phyloP scores from a whole-genome alignment of 2,329 filamentous ascomycete species.

The Coniochaeta ligniaria region DNA sequence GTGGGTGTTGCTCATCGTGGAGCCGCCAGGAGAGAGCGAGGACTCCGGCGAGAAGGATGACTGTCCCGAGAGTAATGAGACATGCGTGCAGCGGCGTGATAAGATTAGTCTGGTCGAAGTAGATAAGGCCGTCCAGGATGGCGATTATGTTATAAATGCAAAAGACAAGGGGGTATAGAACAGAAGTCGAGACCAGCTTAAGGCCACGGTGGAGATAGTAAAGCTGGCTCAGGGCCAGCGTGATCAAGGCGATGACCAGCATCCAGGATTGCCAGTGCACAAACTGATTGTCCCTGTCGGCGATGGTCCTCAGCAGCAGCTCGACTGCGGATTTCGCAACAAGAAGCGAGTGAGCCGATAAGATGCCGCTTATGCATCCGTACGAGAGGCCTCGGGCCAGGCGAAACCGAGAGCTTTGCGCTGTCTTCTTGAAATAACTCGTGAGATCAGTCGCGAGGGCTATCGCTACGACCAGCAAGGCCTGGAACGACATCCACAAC shows the following conservation, averaged over 20 bases:
- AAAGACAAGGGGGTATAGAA: constrained; percentile 94
- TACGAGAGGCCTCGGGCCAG: constrained; percentile 79
- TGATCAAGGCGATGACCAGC: constrained; percentile 74
- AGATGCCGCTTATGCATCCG: constrained; percentile 81
- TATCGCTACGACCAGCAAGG: constrained; percentile 62
- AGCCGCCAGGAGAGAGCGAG: constrained; percentile 90
- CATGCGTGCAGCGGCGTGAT: constrained; percentile 70
- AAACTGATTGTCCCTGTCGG: constrained; percentile 88
- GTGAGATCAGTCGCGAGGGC: constrained; percentile 55
- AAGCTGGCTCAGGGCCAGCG: constrained; percentile 79
- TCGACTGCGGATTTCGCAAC: constrained; percentile 97
- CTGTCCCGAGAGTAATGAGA: constrained; percentile 79
- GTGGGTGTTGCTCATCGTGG: constrained; percentile 64
- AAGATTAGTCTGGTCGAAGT: constrained; percentile 82
- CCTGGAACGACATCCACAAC: constrained; percentile 80
- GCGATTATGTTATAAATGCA: constrained; percentile 99
- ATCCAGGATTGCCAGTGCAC: constrained; percentile 92
- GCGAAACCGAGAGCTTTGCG: constrained; percentile 59
- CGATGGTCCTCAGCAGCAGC: constrained; percentile 76
- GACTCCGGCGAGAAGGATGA: constrained; percentile 79
- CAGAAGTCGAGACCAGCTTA: constrained; percentile 89
- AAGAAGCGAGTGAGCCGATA: constrained; percentile 88
- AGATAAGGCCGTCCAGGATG: constrained; percentile 93
- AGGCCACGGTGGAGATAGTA: constrained; percentile 93
- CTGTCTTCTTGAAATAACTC: constrained; percentile 42